phyloP scores from a whole-genome alignment of 2,329 filamentous ascomycete genomes.

The Venturia pyrina region DNA sequence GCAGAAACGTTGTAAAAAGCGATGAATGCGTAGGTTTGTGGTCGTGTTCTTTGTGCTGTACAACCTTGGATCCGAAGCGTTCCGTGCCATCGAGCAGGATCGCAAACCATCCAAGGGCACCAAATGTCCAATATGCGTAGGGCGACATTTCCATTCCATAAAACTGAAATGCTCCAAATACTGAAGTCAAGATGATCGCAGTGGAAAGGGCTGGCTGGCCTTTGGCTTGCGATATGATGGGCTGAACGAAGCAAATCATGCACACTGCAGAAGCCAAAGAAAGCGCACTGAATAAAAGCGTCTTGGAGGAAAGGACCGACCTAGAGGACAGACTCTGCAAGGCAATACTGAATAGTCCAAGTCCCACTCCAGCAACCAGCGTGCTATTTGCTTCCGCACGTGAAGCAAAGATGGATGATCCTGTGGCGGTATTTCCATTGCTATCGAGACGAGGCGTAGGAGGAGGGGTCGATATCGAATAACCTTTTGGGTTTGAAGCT shows the following conservation, averaged over 20 bases:
- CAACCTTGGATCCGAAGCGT: not conserved
- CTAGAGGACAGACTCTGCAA: conserved; percentile 25
- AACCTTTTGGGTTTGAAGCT: conserved; percentile 15
- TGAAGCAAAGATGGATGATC: conserved; percentile 16
- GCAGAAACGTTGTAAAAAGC: conserved; percentile 57
- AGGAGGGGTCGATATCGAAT: conserved; percentile 10
- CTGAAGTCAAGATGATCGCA: conserved; percentile 18
- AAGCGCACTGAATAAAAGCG: conserved; percentile 28
- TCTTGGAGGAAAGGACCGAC: conserved; percentile 22
- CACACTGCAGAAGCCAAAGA: conserved; percentile 33
- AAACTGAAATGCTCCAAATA: conserved; percentile 17
- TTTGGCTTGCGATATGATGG: conserved; percentile 19
- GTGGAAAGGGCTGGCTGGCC: conserved; percentile 23
- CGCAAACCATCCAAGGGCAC: not conserved
- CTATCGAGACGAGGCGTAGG: conserved; percentile 1
- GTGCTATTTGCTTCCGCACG: conserved; percentile 32
- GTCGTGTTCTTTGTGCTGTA: conserved; percentile 13
- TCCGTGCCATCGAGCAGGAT: not conserved
- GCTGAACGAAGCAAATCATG: conserved; percentile 27
- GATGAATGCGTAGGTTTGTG: conserved; percentile 26
- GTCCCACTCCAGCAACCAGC: conserved; percentile 28
- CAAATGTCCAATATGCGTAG: not conserved
- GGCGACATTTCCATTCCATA: not conserved
- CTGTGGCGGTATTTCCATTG: not conserved
- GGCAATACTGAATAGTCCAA: conserved; percentile 28